These are phyloP conservation scores for Alternaria ethzedia DNA, from an alignment of 2,329 filamentous ascomycete genomes.

Conservation along the genomic window DNA sequence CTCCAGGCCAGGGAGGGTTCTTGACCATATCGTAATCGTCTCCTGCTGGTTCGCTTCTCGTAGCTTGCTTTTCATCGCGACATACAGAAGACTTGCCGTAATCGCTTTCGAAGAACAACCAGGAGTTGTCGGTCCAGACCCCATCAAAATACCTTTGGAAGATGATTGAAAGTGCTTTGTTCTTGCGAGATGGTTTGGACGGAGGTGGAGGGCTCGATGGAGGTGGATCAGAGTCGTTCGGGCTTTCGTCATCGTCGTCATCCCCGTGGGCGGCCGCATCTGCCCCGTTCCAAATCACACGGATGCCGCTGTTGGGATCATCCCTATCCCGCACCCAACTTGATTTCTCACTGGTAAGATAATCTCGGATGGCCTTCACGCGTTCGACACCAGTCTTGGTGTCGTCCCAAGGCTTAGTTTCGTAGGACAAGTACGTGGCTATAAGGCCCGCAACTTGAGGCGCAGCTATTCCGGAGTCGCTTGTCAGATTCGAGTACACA, in stretches of 20 bases:
- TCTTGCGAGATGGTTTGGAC: neutral
- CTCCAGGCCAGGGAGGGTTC: neutral
- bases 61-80: neutral
- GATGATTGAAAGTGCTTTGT: neutral
- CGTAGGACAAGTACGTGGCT: neutral
- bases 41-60: neutral
- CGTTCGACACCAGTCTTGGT: neutral
- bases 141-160: too few species aligned
- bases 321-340: neutral
- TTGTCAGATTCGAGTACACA: neutral
- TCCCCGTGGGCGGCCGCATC: accelerated
- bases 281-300: neutral
- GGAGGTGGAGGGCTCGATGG: neutral
- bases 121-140: neutral
- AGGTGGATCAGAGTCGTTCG: neutral
- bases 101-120: neutral
- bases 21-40: neutral
- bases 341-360: neutral
- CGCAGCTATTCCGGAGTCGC: neutral
- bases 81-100: neutral
- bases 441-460: neutral
- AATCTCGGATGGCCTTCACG: neutral
- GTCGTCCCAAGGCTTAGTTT: neutral
- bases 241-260: neutral
- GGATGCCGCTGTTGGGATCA: neutral